Evolutionary conservation across 1,284 basidiomycete species (phyloP), one percentile per base, ranked within the genome.

Genomic region (Naganishia sp.): DNA sequence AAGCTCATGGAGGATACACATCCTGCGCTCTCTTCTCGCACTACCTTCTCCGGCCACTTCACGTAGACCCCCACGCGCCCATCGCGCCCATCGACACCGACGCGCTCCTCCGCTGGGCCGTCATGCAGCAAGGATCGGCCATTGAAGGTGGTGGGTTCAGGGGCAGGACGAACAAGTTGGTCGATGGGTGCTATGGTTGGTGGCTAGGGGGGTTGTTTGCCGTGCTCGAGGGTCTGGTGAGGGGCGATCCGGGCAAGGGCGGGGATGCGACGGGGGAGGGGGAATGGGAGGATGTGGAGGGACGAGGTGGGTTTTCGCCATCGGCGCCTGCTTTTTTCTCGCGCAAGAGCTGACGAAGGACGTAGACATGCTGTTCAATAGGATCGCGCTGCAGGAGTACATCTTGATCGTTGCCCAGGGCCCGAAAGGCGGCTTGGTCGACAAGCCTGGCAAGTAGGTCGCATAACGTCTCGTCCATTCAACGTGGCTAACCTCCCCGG

Each of bases 141-240:
- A 84, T 86, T 31, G 95, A 99, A 74, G 84, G 93, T 3, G 94
- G 94, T 3, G 96, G 95, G 0, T 98, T 99, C 80, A 86, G 86
- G 54, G 96, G 96, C 0, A 83, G 96, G 50, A 92, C 92, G 67
- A 99, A 99, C 79, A 99, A 99, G 80, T 85, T 99, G 15, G 95
- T 99, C 0, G 96, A 99, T 75, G 96, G 95, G 2, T 99, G 96
- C 80, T 99, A 99, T 78, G 88, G 90, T 39, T 99, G 96, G 96
- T 99, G 94, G 90, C 91, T 94, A 33, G 95, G 91, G 2, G 94
- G 94, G 0, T 85, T 89, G n/a, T 90, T 96, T 75, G 84, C 86
- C 0, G 81, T 97, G 11, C 80, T 96, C 0, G 89, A 90, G 63
- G 87, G 80, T 23, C 72, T 89, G 13, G 78, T 89, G 42, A 72